Conservation (phyloP, 1,139 yeast species). For the Pneumocystis sp. region DNA sequence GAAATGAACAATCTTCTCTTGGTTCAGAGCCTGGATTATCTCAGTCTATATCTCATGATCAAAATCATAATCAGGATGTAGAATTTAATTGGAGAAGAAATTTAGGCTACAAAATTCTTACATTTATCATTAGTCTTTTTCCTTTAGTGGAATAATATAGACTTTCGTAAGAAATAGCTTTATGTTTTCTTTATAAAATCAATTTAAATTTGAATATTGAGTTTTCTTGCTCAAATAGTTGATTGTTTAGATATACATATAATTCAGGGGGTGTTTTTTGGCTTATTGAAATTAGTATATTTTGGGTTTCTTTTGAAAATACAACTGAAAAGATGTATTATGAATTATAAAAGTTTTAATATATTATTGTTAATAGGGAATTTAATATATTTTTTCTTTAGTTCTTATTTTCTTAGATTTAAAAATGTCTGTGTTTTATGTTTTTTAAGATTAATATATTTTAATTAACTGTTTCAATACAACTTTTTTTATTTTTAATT, state of each 20-base stretch:
- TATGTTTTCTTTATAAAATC: not conserved
- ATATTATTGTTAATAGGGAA: not conserved
- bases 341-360: not conserved
- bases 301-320: not conserved
- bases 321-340: not conserved
- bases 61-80: not conserved
- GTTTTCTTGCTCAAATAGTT: not conserved
- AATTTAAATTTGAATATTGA: not conserved
- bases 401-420: not conserved
- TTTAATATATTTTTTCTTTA: not conserved
- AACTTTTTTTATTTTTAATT: not conserved
- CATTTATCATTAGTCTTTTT: not conserved
- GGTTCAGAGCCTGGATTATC: not conserved
- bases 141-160: not conserved
- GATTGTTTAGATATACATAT: not conserved
- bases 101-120: not conserved
- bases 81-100: not conserved
- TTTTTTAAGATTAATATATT: not conserved
- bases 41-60: not conserved
- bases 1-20: not conserved
- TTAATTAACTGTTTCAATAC: not conserved
- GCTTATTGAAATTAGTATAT: not conserved
- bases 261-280: not conserved
- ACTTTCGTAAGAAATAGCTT: not conserved
- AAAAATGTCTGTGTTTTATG: not conserved